Conservation (phyloP, 257 asterid genomes). For the Sherardia arvensis region DNA sequence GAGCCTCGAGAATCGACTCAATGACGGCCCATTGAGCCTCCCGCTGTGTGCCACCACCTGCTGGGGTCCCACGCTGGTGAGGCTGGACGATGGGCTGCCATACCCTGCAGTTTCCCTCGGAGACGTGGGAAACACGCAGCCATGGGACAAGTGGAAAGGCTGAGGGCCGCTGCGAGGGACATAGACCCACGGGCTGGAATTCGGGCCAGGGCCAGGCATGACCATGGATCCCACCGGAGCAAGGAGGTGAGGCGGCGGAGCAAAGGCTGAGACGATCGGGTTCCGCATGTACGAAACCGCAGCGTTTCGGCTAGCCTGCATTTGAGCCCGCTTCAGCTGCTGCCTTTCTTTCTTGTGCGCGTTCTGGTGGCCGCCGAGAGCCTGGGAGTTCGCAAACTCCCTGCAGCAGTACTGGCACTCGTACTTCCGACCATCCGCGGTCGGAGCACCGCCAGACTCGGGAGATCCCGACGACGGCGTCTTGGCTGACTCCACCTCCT, state of each 20-base stretch:
- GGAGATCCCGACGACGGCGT: constrained; percentile 32
- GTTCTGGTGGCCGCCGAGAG: constrained; percentile 93
- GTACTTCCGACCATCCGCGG: constrained; percentile 69
- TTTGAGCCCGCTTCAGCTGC: constrained; percentile 82
- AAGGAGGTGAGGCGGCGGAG: constrained; percentile 79
- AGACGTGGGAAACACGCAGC: constrained; percentile 49
- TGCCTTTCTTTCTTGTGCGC: constrained; percentile 96
- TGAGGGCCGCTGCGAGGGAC: constrained; percentile 58
- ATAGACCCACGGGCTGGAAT: constrained; percentile 64
- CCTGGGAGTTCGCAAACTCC: constrained; percentile 95
- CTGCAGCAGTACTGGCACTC: constrained; percentile 96
- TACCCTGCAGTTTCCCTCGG: constrained; percentile 39
- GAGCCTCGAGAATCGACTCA: constrained; percentile 54
- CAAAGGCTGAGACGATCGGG: constrained; percentile 78
- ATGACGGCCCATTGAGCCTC: constrained; percentile 55
- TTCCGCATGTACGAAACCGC: constrained; percentile 83
- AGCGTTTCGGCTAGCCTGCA: constrained; percentile 80
- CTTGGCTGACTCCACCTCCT: constrained; percentile 38
- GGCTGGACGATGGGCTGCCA: no score
- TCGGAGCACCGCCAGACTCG: constrained; percentile 33
- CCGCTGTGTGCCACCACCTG: constrained; percentile 48
- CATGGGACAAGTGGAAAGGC: constrained; percentile 65
- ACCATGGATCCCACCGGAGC: constrained; percentile 38
- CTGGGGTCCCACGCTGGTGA: constrained; percentile 47
- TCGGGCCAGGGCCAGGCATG: constrained; percentile 16